Evolutionary conservation across 2,329 filamentous ascomycete species (phyloP).

Genomic region (Ascosphaera apis): DNA sequence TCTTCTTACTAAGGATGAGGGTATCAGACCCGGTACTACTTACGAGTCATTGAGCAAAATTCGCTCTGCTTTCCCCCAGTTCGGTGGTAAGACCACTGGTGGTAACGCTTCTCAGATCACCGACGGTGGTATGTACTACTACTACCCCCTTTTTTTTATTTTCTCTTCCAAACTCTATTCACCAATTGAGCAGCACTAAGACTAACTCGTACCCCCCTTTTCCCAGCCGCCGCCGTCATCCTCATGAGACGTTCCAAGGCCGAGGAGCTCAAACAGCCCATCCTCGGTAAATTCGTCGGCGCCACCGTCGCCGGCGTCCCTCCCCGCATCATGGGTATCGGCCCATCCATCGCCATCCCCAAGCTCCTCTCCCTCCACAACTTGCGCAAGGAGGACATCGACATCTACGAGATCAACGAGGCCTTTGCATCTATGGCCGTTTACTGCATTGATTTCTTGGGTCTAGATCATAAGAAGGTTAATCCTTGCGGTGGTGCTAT

Average conservation of each 20-base stretch:
- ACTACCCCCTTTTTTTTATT: conserved; percentile 5
- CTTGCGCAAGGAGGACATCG: conserved; percentile 57
- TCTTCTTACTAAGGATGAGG: conserved; percentile 67
- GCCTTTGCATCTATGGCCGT: conserved; percentile 96
- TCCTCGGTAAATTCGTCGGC: conserved; percentile 71
- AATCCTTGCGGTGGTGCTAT: conserved; percentile 90
- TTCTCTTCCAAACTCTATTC: not conserved
- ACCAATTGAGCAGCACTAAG: not conserved
- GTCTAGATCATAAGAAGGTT: conserved; percentile 45
- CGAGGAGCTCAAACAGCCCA: conserved; percentile 63
- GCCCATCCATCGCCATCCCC: conserved; percentile 34
- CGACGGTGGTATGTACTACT: conserved; percentile 42
- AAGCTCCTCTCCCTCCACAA: conserved; percentile 70
- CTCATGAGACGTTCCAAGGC: conserved; percentile 85
- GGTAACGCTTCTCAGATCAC: conserved; percentile 92
- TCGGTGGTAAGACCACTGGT: conserved; percentile 65
- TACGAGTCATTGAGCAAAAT: conserved; percentile 64
- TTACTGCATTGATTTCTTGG: conserved; percentile 55
- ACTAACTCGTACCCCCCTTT: conserved; percentile 1
- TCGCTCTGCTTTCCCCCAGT: conserved; percentile 71
- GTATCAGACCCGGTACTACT: conserved; percentile 75
- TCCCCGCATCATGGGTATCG: conserved; percentile 89
- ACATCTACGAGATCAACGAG: conserved; percentile 89
- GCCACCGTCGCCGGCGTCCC: conserved; percentile 78
- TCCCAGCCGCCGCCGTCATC: conserved; percentile 26